Evolutionary conservation across 1,284 basidiomycete species (phyloP).

Genomic region (Ceratobasidium sp.): DNA sequence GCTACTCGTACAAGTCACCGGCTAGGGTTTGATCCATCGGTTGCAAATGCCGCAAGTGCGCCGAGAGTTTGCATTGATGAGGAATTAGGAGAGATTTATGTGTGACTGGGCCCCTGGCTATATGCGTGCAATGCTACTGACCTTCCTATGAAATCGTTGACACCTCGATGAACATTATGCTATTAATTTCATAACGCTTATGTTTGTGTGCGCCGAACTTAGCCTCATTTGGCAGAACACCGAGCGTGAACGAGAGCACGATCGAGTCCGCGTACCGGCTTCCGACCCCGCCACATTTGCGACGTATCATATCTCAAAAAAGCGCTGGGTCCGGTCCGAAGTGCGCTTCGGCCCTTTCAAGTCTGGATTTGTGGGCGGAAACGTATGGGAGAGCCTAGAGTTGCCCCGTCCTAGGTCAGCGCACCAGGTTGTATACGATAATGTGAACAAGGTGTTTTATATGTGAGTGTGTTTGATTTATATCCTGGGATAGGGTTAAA

Average conservation of each 20-base stretch:
- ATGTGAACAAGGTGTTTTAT: conserved; percentile 34
- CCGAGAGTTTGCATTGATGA: conserved; percentile 75
- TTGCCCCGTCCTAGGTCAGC: conserved; percentile 70
- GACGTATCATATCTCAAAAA: conserved; percentile 42
- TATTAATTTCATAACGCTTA: no score
- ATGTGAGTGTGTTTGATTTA: conserved; percentile 22
- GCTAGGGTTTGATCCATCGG: conserved; percentile 68
- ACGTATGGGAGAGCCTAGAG: conserved; percentile 49
- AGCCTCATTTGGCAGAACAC: conserved; percentile 31
- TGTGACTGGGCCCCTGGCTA: no score
- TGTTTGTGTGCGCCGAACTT: background rate
- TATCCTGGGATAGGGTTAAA: conserved; percentile 61
- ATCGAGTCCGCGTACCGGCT: background rate
- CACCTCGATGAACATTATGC: no score
- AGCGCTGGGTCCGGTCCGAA: conserved; percentile 34
- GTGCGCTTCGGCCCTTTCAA: background rate
- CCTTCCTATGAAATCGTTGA: background rate
- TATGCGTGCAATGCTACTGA: background rate
- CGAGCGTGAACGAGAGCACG: conserved; percentile 21
- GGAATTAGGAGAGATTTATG: conserved; percentile 70
- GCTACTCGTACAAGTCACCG: conserved; percentile 67
- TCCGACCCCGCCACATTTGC: conserved; percentile 41
- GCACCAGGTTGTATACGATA: conserved; percentile 75
- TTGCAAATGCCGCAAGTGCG: conserved; percentile 70
- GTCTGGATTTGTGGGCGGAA: conserved; percentile 2